These are phyloP conservation scores for Sclerotinia sclerotiorum DNA, from an alignment of 2,329 filamentous ascomycete genomes.

Conservation along the genomic window DNA sequence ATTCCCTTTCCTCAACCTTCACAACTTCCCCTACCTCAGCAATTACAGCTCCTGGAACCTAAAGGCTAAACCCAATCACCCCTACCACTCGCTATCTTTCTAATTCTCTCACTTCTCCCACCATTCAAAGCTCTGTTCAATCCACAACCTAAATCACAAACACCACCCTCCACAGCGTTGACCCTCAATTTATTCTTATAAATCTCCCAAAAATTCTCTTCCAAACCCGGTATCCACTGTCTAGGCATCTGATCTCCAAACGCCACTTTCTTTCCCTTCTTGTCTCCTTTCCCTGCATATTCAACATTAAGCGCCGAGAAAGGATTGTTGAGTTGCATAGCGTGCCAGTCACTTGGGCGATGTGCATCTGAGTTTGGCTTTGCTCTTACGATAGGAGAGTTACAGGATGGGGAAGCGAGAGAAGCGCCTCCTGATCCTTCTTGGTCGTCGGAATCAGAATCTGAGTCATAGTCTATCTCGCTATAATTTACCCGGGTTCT, in stretches of 20 bases:
- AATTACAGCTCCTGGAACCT: neutral
- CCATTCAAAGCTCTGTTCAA: neutral
- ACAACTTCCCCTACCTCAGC: neutral
- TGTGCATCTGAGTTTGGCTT: neutral
- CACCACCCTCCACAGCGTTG: constrained; percentile 35
- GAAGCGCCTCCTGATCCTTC: constrained; percentile 20
- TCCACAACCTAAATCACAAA: constrained; percentile 33
- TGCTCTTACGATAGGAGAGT: neutral
- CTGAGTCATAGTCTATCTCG: neutral
- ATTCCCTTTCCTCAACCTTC: too few species aligned
- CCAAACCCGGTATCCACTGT: constrained; percentile 31
- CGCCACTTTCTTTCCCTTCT: constrained; percentile 5
- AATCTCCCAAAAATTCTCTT: constrained; percentile 36
- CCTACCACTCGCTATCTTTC: neutral
- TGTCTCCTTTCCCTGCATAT: neutral
- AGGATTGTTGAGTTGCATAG: constrained; percentile 20
- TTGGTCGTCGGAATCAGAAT: constrained; percentile 19
- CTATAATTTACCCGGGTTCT: constrained; percentile 19
- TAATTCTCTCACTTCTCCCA: neutral
- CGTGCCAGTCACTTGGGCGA: constrained; percentile 23
- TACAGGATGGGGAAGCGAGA: neutral
- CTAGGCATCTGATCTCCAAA: neutral
- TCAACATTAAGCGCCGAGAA: constrained; percentile 5
- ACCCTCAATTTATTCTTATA: constrained; percentile 41
- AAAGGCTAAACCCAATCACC: neutral